These are phyloP conservation scores for Nakazawaea sp. DNA, from an alignment of 805 yeast species.

Conservation along the genomic window DNA sequence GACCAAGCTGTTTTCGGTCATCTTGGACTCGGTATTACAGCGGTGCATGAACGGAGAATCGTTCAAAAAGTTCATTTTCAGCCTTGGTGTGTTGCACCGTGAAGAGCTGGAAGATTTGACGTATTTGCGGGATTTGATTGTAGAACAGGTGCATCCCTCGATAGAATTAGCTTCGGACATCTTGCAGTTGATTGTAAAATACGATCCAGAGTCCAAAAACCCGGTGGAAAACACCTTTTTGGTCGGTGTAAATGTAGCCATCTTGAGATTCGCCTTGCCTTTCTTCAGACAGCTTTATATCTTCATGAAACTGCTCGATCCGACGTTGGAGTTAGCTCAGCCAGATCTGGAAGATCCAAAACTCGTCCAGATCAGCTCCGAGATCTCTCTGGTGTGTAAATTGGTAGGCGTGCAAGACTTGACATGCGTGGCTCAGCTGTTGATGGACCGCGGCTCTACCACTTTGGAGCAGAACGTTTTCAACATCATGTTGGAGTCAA, in stretches of 20 bases:
- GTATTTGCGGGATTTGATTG: conserved; percentile 1
- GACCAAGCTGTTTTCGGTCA: conserved; percentile 22
- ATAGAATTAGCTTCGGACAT: conserved; percentile 18
- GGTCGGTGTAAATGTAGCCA: conserved; percentile 3
- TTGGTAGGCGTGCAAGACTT: background rate
- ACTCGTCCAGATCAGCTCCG: conserved; percentile 14
- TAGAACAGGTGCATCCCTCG: conserved; percentile 17
- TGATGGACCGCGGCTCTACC: conserved; percentile 6
- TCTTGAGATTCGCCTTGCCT: conserved; percentile 6
- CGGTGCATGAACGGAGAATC: conserved; percentile 2
- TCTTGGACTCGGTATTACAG: conserved; percentile 18
- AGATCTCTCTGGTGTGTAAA: background rate
- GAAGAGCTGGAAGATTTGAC: conserved; percentile 1
- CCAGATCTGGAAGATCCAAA: conserved; percentile 14
- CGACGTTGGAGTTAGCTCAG: conserved; percentile 12
- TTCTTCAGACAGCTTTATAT: conserved; percentile 15
- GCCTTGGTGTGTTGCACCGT: conserved; percentile 1
- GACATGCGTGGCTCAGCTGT: conserved; percentile 13
- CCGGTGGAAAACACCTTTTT: conserved; percentile 4
- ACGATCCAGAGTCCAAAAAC: conserved; percentile 14
- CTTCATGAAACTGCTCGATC: conserved; percentile 24
- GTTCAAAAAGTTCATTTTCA: conserved; percentile 3
- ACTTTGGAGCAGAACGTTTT: conserved; percentile 19
- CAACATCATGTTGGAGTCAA: conserved; percentile 20
- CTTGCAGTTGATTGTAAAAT: conserved; percentile 23